Percentiles rank a stretch among this genome's conserved stretches.
These are phyloP conservation scores for Monoraphidium neglectum DNA, from an alignment of 139 green algal genomes.

Conservation along the genomic window DNA sequence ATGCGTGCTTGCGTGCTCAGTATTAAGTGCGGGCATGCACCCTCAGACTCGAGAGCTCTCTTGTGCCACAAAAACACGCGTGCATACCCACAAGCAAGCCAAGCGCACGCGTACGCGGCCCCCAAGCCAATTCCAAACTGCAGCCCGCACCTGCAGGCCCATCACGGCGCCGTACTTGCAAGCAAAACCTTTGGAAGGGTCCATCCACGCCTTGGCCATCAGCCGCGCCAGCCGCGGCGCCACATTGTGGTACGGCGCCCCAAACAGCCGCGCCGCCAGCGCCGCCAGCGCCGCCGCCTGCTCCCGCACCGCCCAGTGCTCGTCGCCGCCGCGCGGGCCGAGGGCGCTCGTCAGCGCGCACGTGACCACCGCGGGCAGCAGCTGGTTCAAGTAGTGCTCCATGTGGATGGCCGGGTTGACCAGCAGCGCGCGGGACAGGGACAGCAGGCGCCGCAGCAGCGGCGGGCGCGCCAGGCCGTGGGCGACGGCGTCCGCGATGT, in stretches of 20 bases:
- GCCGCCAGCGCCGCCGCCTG: conserved; percentile 53
- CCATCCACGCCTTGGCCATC: conserved; percentile 51
- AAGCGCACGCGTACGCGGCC: conserved; percentile 14
- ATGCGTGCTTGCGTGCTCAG: neutral
- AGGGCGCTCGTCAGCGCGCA: conserved; percentile 72
- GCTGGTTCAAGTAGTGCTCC: conserved; percentile 81
- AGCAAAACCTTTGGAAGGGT: conserved; percentile 39
- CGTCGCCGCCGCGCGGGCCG: conserved; percentile 33
- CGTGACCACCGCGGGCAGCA: conserved; percentile 83
- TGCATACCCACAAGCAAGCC: conserved; percentile 18
- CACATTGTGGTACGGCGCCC: conserved; percentile 61
- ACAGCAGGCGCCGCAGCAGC: conserved; percentile 34
- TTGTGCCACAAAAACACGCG: too few species aligned
- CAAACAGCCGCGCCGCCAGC: conserved; percentile 41
- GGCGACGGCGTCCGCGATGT: conserved; percentile 68
- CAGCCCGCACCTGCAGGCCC: conserved; percentile 8
- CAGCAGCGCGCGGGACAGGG: conserved; percentile 57
- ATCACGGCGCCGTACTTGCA: conserved; percentile 62
- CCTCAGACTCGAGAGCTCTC: conserved; percentile 4
- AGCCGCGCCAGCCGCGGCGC: conserved; percentile 56
- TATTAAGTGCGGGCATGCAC: neutral
- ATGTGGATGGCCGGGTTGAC: conserved; percentile 72
- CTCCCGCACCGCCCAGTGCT: conserved; percentile 65
- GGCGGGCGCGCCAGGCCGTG: conserved; percentile 34
- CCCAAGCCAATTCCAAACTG: neutral